A percentile compares a stretch with the other conserved stretches of the same genome.
Conservation (phyloP, 2,329 filamentous ascomycete genomes). For the Alternaria viburni region DNA sequence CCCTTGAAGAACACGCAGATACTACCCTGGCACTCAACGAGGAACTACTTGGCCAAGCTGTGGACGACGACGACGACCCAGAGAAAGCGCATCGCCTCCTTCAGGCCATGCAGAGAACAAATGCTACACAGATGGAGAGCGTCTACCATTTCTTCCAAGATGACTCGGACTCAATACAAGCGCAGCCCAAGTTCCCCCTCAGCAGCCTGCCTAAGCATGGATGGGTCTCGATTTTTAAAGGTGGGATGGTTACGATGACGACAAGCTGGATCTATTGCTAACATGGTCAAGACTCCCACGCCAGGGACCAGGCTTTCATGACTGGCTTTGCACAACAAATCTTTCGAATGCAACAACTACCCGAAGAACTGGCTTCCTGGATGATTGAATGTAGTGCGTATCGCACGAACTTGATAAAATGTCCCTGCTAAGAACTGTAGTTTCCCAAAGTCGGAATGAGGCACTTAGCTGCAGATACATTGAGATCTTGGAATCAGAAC, state of each 20-base stretch:
- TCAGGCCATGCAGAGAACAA: constrained; percentile 66
- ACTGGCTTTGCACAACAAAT: constrained; percentile 52
- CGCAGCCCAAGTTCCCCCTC: constrained; percentile 9
- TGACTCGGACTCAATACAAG: not conserved
- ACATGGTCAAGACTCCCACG: constrained; percentile 21
- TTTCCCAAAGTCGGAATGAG: constrained; percentile 40
- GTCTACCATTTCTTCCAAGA: constrained; percentile 62
- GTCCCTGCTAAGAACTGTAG: constrained; percentile 28
- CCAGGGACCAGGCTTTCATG: constrained; percentile 50
- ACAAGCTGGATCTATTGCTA: constrained; percentile 4
- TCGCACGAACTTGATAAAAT: not conserved
- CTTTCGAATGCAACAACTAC: constrained; percentile 46
- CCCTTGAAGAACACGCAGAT: constrained; percentile 15
- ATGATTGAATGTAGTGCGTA: constrained; percentile 48
- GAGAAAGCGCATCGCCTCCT: constrained; percentile 62
- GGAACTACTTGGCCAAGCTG: constrained; percentile 31
- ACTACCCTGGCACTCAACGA: constrained; percentile 24
- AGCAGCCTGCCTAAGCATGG: constrained; percentile 35
- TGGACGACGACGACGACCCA: constrained; percentile 77
- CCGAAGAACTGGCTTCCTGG: constrained; percentile 51
- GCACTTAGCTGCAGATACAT: constrained; percentile 47
- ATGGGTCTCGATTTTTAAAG: constrained; percentile 44
- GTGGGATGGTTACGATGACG: constrained; percentile 15
- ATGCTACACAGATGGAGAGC: constrained; percentile 61
- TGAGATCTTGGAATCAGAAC: constrained; percentile 31